Conservation (phyloP, 2,329 filamentous ascomycete species). For the Lasiodiplodia citricola region DNA sequence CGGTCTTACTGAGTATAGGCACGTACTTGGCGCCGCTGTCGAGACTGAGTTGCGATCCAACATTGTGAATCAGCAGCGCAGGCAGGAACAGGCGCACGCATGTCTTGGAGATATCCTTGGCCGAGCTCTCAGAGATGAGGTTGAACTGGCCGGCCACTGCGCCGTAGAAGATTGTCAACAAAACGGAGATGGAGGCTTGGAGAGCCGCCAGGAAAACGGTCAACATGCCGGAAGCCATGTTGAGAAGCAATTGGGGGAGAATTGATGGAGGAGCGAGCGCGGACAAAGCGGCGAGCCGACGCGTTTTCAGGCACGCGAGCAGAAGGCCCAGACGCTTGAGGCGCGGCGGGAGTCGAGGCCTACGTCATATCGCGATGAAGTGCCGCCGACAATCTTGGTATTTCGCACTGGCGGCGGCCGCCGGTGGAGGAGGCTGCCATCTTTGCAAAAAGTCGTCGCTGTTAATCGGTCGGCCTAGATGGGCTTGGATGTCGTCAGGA, state of each 20-base stretch:
- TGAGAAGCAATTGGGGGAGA: background rate
- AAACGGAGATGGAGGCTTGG: slow-evolving; percentile 60
- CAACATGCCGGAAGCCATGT: slow-evolving; percentile 32
- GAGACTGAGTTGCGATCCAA: slow-evolving; percentile 57
- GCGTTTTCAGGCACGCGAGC: slow-evolving; percentile 9
- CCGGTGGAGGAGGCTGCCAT: background rate
- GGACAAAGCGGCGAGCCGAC: background rate
- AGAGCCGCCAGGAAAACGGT: slow-evolving; percentile 58
- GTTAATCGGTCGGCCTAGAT: background rate
- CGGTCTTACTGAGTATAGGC: slow-evolving; percentile 51
- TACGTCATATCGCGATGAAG: slow-evolving; percentile 7
- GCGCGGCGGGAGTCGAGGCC: background rate
- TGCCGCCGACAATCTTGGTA: background rate
- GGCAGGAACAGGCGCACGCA: slow-evolving; percentile 61
- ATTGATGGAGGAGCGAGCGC: background rate
- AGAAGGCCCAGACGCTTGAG: background rate
- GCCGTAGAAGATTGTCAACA: slow-evolving; percentile 60
- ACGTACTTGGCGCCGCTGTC: slow-evolving; percentile 56
- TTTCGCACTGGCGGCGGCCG: background rate
- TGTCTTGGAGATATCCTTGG: slow-evolving; percentile 59
- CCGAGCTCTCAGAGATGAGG: slow-evolving; percentile 53
- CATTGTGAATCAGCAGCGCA: slow-evolving; percentile 58
- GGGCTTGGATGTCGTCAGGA: background rate
- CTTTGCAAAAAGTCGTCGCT: background rate
- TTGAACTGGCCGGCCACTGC: slow-evolving; percentile 57